Base-by-base conservation (phyloP, 2,329 filamentous ascomycete species). In the Monosporascus sp. region DNA sequence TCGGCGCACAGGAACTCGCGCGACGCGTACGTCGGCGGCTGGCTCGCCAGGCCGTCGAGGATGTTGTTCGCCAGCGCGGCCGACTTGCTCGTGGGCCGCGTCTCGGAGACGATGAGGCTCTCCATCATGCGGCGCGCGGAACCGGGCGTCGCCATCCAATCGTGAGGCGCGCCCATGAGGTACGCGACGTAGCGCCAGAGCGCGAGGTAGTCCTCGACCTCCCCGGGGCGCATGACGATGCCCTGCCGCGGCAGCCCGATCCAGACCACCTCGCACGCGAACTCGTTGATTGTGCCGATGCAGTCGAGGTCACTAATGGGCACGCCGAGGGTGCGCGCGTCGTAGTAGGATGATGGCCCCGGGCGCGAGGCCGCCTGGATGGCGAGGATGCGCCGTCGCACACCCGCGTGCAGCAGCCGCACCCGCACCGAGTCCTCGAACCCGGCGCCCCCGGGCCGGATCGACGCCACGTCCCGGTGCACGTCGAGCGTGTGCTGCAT, bases 251-350 rank as follows among this genome's bases (percentile, higher is more conserved):
- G 88, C 5, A 92, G 56, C 0, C 63, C 60, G 25, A 89, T 65
- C 77, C 81, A 91, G 55, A 91, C 77, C 2, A 90, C 68, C 0
- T 80, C 80, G 0, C 83, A 76, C 0, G 83, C 88, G 68, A 93
- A 93, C 1, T 82, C 83, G 37, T 75, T 76, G 55, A 92, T 85
- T 2, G 89, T 92, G 11, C 76, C 86, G 37, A 91, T 82, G 53
- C 79, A 82, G 67, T 93, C 88, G 2, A 93, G 77, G 60, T 92
- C 86, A 60, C 88, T 92, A 65, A 92, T 84, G 5, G 87, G 87
- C 3, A 87, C 73, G 3, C 87, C 87, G 64, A 74, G 79, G 38
- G 75, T 69, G 18, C 76, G 68, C 1, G 82, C 66, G 56, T 83
- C 75, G 68, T 84, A 90, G 68, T 90, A 90, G 2, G 72, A 14